Percentiles rank a stretch among this genome's conserved stretches.
Conservation (phyloP, 2,329 filamentous ascomycete species). For the Monosporascus ibericus region DNA sequence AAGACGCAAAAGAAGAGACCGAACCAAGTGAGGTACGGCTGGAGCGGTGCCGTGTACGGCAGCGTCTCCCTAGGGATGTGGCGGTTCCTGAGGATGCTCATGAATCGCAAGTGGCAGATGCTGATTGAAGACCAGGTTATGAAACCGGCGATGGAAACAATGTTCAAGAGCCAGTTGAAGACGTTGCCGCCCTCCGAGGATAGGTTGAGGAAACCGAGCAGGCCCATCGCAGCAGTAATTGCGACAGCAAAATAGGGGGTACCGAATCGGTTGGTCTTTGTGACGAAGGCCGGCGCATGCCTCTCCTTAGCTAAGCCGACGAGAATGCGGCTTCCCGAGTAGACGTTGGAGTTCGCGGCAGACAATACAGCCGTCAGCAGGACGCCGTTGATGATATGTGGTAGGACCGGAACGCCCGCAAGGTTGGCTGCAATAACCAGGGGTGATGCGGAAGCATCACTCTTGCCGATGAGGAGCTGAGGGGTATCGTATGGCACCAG, state of each 20-base stretch:
- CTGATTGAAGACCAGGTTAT: constrained; percentile 65
- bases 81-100: constrained; percentile 51
- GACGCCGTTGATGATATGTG: constrained; percentile 70
- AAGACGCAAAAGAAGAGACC: constrained; percentile 60
- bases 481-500: constrained; percentile 58
- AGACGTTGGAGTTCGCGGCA: constrained; percentile 72
- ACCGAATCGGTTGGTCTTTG: constrained; percentile 52
- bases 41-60: constrained; percentile 55
- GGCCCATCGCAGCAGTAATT: constrained; percentile 50
- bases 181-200: constrained; percentile 51
- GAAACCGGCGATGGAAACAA: constrained; percentile 62
- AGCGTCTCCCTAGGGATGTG: constrained; percentile 51
- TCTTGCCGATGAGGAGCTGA: constrained; percentile 43
- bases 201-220: constrained; percentile 63
- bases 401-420: constrained; percentile 58
- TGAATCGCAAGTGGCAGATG: constrained; percentile 59
- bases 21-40: constrained; percentile 60
- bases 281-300: constrained; percentile 55
- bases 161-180: constrained; percentile 69
- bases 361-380: constrained; percentile 73
- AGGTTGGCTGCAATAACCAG: constrained; percentile 55
- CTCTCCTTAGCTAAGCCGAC: constrained; percentile 60
- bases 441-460: constrained; percentile 59
- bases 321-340: constrained; percentile 64
- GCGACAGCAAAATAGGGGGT: constrained; percentile 58